Conservation (phyloP, 202 grass and related monocot species). For the Cymbopogon flexuosus region DNA sequence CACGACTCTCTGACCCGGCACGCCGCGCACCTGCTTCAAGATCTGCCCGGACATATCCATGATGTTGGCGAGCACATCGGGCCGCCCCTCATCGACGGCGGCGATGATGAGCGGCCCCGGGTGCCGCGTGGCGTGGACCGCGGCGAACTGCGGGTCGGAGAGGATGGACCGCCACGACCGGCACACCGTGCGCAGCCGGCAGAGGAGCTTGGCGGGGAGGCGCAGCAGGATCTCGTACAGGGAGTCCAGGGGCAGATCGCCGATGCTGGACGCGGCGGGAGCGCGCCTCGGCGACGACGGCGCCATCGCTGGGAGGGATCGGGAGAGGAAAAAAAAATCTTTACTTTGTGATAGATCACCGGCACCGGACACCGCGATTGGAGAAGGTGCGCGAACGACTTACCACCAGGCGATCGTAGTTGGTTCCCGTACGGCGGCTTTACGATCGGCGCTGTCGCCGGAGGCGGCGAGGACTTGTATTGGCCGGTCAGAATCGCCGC, state of each 20-base stretch:
- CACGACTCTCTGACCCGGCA: neutral
- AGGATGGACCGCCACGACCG: neutral
- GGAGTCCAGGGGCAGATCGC: neutral
- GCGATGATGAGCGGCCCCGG: neutral
- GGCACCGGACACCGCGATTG: neutral
- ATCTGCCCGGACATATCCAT: slow-evolving; percentile 23
- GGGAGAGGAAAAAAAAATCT: too few relatives aligned
- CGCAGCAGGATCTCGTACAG: slow-evolving; percentile 1
- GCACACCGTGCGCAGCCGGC: slow-evolving; percentile 22
- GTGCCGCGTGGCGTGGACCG: slow-evolving; percentile 2
- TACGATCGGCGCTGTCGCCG: neutral
- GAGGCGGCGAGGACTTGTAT: neutral
- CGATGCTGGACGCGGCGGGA: neutral
- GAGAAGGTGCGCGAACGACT: neutral
- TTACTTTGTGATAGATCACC: too few relatives aligned
- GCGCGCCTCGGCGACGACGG: neutral
- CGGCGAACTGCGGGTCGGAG: neutral
- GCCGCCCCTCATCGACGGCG: neutral
- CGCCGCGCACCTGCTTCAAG: slow-evolving; percentile 1
- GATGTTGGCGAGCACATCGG: neutral
- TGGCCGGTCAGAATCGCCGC: neutral
- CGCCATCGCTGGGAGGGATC: neutral
- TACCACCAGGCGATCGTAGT: neutral
- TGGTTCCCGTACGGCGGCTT: neutral
- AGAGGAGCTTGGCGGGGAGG: slow-evolving; percentile 10